Base-by-base conservation (phyloP, 805 yeast genomes). In the Debaryomyces castellii region DNA sequence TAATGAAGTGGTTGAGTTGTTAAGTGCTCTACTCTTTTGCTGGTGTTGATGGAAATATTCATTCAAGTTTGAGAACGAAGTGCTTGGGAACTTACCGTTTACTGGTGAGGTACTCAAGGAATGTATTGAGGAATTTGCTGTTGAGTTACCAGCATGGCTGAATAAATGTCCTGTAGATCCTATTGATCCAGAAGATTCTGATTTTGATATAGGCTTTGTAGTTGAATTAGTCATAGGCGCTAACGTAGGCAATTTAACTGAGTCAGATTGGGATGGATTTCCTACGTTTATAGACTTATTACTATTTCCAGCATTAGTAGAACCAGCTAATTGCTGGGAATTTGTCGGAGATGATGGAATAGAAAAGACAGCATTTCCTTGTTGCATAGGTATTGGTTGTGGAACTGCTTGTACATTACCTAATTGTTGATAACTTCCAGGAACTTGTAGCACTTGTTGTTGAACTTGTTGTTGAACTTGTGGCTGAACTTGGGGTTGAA, bases 71-170 rank as follows among this genome's bases (percentile, higher is more conserved):
- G 33, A 24, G 37, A 41, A 48, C 48, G 52, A 78, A 78, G 62
- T 74, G 77, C 45, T 77, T 77, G 0, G 78, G 64, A 43, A 78
- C 4, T 24, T 23, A 16, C 40, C 28, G 16, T 37, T 37, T 4
- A 18, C 30, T 10, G 76, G 76, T 20, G 68, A 61, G 5, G 73
- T 67, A 47, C 65, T 58, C 20, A 67, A 56, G 25, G 68, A 62
- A 27, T 57, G 66, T 32, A 49, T 37, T 5, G 64, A 52, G 10
- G 66, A 58, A 46, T 55, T 61, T 39, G 63, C 56, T 4, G 66
- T 57, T 21, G 64, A 61, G 23, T 59, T 55, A 33, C 58, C 55
- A 10, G 54, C 25, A 22, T 55, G 58, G 46, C 65, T 58, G 48
- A 67, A 66, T 22, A 64, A 48, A 30, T 58, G 60, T 43, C 52